phyloP scores from a whole-genome alignment of 768 basidiomycete genomes.

The Amanita brunnescens region DNA sequence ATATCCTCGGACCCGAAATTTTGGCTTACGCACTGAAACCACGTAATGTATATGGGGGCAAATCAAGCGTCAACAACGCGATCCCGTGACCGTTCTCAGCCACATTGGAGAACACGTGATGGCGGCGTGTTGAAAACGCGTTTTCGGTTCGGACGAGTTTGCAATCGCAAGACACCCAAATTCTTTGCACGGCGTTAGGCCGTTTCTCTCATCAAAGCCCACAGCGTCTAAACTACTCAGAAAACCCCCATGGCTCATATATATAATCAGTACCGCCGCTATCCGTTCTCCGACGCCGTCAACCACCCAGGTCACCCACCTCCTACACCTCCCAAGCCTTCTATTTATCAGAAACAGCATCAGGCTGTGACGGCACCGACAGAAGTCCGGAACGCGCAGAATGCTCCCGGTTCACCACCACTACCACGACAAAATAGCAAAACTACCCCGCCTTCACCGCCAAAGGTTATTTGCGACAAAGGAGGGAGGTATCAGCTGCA shows the following conservation, averaged over 20 bases:
- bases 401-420: conserved; percentile 49
- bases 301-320: conserved; percentile 18
- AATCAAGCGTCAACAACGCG: neutral
- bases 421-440: conserved; percentile 78
- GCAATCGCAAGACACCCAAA: neutral
- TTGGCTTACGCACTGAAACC: no score
- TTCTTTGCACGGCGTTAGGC: conserved; percentile 6
- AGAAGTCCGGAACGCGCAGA: conserved; percentile 28
- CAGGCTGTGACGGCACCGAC: conserved; percentile 17
- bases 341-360: conserved; percentile 8
- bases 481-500: conserved; percentile 46
- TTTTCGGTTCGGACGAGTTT: neutral
- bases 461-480: conserved; percentile 65
- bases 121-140: conserved; percentile 7
- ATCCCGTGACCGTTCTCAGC: conserved; percentile 1
- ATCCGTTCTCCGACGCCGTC: conserved; percentile 25
- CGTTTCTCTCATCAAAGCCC: conserved; percentile 3
- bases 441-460: conserved; percentile 73
- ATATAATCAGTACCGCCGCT: conserved; percentile 4
- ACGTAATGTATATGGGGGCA: no score
- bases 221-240: conserved; percentile 12
- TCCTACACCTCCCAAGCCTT: conserved; percentile 1
- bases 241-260: conserved; percentile 3
- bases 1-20: no score
- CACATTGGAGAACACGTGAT: neutral